A percentile compares a stretch with the other conserved stretches of the same genome.
Evolutionary conservation across 805 yeast genomes (phyloP).

Genomic region (Isabelozyma pseudorhagii): DNA sequence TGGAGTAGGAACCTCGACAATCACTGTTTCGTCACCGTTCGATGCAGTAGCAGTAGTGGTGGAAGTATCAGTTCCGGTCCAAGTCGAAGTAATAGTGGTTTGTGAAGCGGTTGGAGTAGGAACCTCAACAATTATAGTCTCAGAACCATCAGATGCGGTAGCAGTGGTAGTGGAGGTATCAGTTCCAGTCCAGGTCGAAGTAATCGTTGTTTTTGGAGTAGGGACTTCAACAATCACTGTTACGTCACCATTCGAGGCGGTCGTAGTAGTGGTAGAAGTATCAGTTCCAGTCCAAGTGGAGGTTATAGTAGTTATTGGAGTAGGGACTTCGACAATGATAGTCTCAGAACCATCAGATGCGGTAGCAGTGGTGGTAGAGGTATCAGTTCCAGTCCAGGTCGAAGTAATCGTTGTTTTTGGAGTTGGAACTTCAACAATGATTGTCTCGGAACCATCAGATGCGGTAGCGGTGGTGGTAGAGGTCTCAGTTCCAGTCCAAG

Average conservation of each 20-base stretch:
- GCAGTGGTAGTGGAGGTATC: constrained; percentile 4
- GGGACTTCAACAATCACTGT: constrained; percentile 15
- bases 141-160: constrained; percentile 9
- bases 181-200: not conserved
- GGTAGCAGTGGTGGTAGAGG: not conserved
- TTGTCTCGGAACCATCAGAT: too few species aligned
- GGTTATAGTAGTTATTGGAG: constrained; percentile 11
- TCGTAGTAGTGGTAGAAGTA: constrained; percentile 11
- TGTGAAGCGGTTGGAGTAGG: constrained; percentile 3
- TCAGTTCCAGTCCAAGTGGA: constrained; percentile 5
- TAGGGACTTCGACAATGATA: constrained; percentile 9
- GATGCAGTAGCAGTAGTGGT: too few species aligned
- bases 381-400: not conserved
- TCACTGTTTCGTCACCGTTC: too few species aligned
- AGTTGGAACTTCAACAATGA: not conserved
- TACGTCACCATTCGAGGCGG: constrained; percentile 12
- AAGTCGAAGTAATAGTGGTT: too few species aligned
- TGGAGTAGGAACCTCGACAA: not conserved
- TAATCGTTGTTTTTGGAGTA: constrained; percentile 6
- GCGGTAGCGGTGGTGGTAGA: too few species aligned
- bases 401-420: not conserved
- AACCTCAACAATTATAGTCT: constrained; percentile 11
- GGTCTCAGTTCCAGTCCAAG: too few species aligned
- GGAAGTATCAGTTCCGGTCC: too few species aligned
- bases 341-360: not conserved